phyloP scores from a whole-genome alignment of 2,329 filamentous ascomycete species.

The Scleromitrula shiraiana region DNA sequence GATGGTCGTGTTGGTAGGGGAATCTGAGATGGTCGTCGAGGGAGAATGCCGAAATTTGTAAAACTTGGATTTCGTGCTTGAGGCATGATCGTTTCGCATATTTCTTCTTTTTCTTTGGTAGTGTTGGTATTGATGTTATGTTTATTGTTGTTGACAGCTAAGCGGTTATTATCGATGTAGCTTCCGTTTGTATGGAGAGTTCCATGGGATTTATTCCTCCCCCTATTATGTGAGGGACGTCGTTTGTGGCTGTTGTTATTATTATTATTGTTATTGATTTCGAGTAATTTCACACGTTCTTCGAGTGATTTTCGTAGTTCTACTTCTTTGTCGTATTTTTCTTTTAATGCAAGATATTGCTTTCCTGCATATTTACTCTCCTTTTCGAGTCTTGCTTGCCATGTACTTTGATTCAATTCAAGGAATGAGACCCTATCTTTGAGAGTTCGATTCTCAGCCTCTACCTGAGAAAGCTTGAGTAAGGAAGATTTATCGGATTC shows the following conservation, averaged over 20 bases:
- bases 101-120: background rate
- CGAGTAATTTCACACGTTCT: conserved; percentile 11
- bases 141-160: conserved; percentile 1
- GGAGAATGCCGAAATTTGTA: conserved; percentile 1
- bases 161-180: too few species aligned
- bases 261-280: conserved; percentile 5
- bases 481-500: conserved; percentile 5
- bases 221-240: conserved; percentile 10
- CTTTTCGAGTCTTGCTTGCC: conserved; percentile 16
- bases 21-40: background rate
- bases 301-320: conserved; percentile 14
- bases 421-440: conserved; percentile 16
- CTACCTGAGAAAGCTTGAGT: conserved; percentile 8
- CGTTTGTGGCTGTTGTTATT: conserved; percentile 5
- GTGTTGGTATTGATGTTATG: background rate
- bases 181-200: conserved; percentile 6
- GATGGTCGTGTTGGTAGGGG: conserved; percentile 11
- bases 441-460: conserved; percentile 11
- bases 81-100: background rate
- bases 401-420: conserved; percentile 14
- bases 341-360: conserved; percentile 17
- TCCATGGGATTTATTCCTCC: conserved; percentile 4
- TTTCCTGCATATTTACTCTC: conserved; percentile 19
- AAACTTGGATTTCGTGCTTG: conserved; percentile 6
- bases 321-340: conserved; percentile 17